These are phyloP conservation scores for Diplodia sapinea DNA, from an alignment of 2,329 filamentous ascomycete species.

Conservation along the genomic window DNA sequence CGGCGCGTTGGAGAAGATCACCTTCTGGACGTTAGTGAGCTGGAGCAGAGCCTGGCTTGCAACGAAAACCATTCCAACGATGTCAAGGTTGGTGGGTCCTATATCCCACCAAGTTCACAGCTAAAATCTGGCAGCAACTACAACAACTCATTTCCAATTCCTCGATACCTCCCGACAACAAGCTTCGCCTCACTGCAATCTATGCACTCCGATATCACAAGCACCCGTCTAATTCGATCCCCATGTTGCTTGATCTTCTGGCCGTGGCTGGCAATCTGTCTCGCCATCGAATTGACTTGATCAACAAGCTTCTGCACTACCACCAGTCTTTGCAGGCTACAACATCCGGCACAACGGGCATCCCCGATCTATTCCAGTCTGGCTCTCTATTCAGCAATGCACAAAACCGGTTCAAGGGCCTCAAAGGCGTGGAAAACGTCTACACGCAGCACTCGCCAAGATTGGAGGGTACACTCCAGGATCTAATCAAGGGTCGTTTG, in stretches of 20 bases:
- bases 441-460: conserved; percentile 96
- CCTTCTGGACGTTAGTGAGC: conserved; percentile 92
- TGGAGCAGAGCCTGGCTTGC: conserved; percentile 95
- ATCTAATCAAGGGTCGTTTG: conserved; percentile 88
- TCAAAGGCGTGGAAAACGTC: conserved; percentile 98
- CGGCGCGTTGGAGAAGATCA: conserved; percentile 83
- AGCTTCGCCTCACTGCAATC: conserved; percentile 88
- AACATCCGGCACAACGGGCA: conserved; percentile 69
- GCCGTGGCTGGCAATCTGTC: conserved; percentile 82
- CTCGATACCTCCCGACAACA: conserved; percentile 77
- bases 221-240: conserved; percentile 79
- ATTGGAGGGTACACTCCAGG: conserved; percentile 85
- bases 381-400: conserved; percentile 86
- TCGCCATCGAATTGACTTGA: conserved; percentile 74
- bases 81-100: conserved; percentile 68
- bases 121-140: conserved; percentile 49
- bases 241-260: conserved; percentile 85
- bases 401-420: conserved; percentile 84
- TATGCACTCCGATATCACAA: conserved; percentile 93
- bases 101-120: neutral
- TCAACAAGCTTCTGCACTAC: conserved; percentile 82
- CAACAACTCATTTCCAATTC: conserved; percentile 86
- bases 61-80: conserved; percentile 93
- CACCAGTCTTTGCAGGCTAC: conserved; percentile 80
- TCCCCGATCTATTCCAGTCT: conserved; percentile 90